Conservation (phyloP, 140 eudicot genomes). For the Oenanthe javanica region DNA sequence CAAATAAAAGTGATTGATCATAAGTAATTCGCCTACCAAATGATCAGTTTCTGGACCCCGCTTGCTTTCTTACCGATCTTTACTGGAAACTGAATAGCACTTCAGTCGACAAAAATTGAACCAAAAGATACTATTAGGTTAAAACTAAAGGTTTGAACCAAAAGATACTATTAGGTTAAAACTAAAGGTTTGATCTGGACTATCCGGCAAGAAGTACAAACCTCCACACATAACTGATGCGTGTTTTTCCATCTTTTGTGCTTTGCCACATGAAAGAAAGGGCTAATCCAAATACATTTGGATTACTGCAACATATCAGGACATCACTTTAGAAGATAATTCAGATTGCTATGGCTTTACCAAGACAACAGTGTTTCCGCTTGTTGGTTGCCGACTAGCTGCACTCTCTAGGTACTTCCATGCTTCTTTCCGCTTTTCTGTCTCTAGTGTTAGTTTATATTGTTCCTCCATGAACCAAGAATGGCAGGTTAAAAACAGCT, state of each 20-base stretch:
- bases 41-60: not conserved
- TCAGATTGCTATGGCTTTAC: conserved; percentile 31
- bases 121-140: not conserved
- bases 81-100: conserved; percentile 1
- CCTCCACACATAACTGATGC: not conserved
- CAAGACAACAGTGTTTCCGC: conserved; percentile 59
- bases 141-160: not conserved
- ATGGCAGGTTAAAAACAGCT: conserved; percentile 52
- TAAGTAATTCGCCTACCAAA: not conserved
- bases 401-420: conserved; percentile 73
- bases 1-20: not conserved
- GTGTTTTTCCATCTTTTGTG: conserved; percentile 8
- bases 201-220: not conserved
- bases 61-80: not conserved
- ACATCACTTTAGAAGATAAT: conserved; percentile 1
- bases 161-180: not conserved
- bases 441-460: conserved; percentile 26
- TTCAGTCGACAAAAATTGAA: not conserved
- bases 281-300: not conserved
- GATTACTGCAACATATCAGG: not conserved
- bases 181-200: not conserved
- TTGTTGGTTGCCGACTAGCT: conserved; percentile 73
- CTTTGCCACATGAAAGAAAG: not conserved
- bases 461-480: conserved; percentile 54
- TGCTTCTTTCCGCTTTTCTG: conserved; percentile 51